A percentile compares a stretch with the other conserved stretches of the same genome.
These are phyloP conservation scores for Paraleonurus japonicus DNA, from an alignment of 257 asterid species.

Conservation along the genomic window DNA sequence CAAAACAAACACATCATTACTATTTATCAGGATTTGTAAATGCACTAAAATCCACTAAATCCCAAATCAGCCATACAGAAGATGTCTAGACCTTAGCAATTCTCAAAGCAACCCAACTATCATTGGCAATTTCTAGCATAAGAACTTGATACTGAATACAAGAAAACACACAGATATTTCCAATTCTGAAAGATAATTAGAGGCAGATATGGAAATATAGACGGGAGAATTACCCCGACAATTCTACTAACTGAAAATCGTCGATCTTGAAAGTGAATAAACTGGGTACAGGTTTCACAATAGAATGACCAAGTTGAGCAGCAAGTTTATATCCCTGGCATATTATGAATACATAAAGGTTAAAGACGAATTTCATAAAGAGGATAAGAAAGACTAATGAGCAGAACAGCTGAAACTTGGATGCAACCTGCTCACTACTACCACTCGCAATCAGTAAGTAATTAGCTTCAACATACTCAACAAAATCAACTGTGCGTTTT, in stretches of 20 bases:
- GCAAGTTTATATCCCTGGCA: slow-evolving; percentile 86
- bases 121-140: slow-evolving; percentile 9
- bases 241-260: slow-evolving; percentile 66
- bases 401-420: slow-evolving; percentile 18
- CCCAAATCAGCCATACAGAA: no score
- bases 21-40: no score
- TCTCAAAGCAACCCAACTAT: background rate
- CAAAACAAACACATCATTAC: no score
- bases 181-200: slow-evolving; percentile 1
- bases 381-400: slow-evolving; percentile 15
- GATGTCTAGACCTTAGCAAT: background rate
- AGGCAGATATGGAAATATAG: slow-evolving; percentile 17
- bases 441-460: slow-evolving; percentile 86
- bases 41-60: no score
- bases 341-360: slow-evolving; percentile 19
- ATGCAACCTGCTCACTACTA: slow-evolving; percentile 79
- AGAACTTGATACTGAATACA: slow-evolving; percentile 1
- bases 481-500: slow-evolving; percentile 57
- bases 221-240: slow-evolving; percentile 79
- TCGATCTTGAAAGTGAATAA: slow-evolving; percentile 91
- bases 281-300: slow-evolving; percentile 92
- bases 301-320: slow-evolving; percentile 78
- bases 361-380: slow-evolving; percentile 12
- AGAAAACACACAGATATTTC: background rate
- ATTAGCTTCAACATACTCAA: slow-evolving; percentile 64